Percentiles rank a stretch among this genome's conserved stretches.
Conservation (phyloP, 192 early-diverging fungal genomes). For the Funneliformis mosseae region DNA sequence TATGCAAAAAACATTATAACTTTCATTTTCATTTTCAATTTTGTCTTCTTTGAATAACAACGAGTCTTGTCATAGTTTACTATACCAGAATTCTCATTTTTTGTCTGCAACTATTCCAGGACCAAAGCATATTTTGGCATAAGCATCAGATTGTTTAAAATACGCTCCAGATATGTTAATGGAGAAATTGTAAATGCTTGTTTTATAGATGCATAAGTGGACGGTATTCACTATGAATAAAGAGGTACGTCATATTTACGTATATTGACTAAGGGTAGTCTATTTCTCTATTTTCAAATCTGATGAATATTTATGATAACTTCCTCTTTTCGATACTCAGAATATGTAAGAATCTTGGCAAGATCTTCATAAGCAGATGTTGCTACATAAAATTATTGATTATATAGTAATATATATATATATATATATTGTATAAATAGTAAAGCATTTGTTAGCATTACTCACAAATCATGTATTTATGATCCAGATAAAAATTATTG, state of each 20-base stretch:
- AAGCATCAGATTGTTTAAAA: neutral
- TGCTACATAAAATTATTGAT: neutral
- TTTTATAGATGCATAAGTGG: neutral
- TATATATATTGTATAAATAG: no score
- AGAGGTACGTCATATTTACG: no score
- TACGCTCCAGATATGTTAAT: neutral
- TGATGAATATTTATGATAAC: neutral
- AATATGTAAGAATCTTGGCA: neutral
- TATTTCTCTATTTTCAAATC: neutral
- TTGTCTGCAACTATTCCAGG: neutral
- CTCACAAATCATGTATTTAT: neutral
- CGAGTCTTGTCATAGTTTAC: neutral
- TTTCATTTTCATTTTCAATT: neutral
- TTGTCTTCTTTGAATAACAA: neutral
- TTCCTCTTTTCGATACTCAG: neutral
- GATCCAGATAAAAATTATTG: neutral
- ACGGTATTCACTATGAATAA: neutral
- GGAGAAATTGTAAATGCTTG: neutral
- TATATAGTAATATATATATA: no score
- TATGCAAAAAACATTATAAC: no score
- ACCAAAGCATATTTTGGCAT: neutral
- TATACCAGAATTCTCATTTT: neutral
- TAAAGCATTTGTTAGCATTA: no score
- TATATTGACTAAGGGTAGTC: conserved; percentile 1
- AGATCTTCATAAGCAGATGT: conserved; percentile 17